Percentiles rank a stretch among this genome's conserved stretches.
Conservation (phyloP, 179 eudicot species). For the Gypsophila paniculata region DNA sequence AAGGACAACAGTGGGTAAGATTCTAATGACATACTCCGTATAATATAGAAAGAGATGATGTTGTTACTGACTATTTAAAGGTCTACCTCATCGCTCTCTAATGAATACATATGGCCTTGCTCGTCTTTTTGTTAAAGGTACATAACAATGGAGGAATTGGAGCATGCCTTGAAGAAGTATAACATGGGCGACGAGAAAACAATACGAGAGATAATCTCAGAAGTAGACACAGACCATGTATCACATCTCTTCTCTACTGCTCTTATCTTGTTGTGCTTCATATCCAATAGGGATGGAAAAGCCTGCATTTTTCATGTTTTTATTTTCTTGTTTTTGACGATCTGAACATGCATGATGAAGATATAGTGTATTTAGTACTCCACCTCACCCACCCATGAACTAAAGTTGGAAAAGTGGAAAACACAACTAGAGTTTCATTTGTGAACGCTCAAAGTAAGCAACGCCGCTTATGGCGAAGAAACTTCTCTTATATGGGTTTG, state of each 20-base stretch:
- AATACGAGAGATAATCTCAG: constrained; percentile 79
- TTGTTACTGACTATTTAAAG: neutral
- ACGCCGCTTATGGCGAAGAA: constrained; percentile 1
- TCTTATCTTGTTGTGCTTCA: neutral
- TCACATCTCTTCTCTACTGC: constrained; percentile 25
- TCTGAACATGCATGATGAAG: neutral
- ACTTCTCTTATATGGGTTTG: neutral
- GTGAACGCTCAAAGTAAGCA: neutral
- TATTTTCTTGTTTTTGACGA: constrained; percentile 4
- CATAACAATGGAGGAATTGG: constrained; percentile 83
- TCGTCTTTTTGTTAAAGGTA: constrained; percentile 40
- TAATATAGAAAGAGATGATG: neutral
- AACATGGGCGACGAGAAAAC: constrained; percentile 95
- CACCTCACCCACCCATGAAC: neutral
- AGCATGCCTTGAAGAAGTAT: constrained; percentile 78
- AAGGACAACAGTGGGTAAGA: constrained; percentile 91
- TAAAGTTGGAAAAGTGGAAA: neutral
- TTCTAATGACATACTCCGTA: neutral
- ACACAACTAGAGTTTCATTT: neutral
- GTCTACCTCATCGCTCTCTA: neutral
- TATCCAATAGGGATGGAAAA: neutral
- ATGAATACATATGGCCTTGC: constrained; percentile 1
- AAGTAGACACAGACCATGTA: constrained; percentile 93
- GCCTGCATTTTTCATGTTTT: neutral
- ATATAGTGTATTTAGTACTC: neutral